A percentile compares a stretch with the other conserved stretches of the same genome.
These are phyloP conservation scores for Pythium brachiatum DNA, from an alignment of 352 stramenopile genomes.

Conservation along the genomic window DNA sequence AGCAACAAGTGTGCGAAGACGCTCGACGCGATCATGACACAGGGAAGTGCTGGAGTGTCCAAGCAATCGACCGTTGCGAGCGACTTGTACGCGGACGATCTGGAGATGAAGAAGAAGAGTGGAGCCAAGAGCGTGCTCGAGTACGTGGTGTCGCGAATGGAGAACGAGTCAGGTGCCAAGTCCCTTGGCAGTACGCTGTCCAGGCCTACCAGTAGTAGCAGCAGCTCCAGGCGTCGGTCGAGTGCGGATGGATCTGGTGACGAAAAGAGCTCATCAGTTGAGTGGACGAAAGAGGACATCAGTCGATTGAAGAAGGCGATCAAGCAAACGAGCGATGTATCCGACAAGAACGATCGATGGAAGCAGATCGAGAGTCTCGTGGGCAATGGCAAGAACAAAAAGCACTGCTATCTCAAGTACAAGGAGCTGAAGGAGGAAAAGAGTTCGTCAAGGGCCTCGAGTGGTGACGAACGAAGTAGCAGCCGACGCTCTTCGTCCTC, in stretches of 20 bases:
- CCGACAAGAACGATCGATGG: constrained; percentile 76
- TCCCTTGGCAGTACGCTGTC: constrained; percentile 3
- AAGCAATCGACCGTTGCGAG: constrained; percentile 31
- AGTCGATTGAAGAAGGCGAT: constrained; percentile 63
- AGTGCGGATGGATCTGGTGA: constrained; percentile 16
- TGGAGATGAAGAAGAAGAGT: constrained; percentile 46
- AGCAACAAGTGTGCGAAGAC: constrained; percentile 49
- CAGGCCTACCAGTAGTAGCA: constrained; percentile 3
- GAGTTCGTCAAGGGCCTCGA: constrained; percentile 17
- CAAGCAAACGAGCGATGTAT: constrained; percentile 54
- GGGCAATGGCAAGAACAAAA: constrained; percentile 64
- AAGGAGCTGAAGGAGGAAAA: constrained; percentile 77
- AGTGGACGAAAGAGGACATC: constrained; percentile 62
- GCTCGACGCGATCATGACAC: constrained; percentile 53
- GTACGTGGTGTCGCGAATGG: constrained; percentile 36
- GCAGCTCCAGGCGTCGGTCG: constrained; percentile 7
- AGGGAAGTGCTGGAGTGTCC: constrained; percentile 13
- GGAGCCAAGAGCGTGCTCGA: constrained; percentile 36
- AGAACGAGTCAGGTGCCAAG: background rate
- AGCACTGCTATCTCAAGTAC: constrained; percentile 85
- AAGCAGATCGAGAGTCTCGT: constrained; percentile 61
- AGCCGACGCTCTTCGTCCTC: constrained; percentile 19
- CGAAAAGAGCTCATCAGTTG: constrained; percentile 23
- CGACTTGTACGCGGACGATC: constrained; percentile 52
- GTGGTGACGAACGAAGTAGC: constrained; percentile 5